Conservation (phyloP, 202 grass and related monocot species). For the Eragrostis tef region DNA sequence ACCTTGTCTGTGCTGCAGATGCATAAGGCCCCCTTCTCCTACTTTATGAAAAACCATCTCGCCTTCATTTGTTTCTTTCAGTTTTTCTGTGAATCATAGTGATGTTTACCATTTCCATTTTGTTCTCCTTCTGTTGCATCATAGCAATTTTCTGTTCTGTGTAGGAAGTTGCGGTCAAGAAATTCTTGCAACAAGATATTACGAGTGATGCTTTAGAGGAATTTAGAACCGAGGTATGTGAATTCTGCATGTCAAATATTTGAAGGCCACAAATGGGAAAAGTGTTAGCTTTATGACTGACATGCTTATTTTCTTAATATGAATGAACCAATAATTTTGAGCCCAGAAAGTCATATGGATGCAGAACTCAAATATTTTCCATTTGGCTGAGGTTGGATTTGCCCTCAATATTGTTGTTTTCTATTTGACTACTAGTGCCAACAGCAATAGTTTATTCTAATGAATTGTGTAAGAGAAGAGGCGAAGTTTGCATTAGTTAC, state of each 20-base stretch:
- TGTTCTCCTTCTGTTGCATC: conserved; percentile 31
- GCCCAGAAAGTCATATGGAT: conserved; percentile 7
- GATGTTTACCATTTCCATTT: neutral
- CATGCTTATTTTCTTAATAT: conserved; percentile 25
- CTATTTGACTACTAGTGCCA: neutral
- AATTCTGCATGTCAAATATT: conserved; percentile 31
- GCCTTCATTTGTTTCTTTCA: conserved; percentile 21
- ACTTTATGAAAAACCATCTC: neutral
- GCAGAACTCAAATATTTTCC: conserved; percentile 9
- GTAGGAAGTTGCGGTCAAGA: conserved; percentile 97
- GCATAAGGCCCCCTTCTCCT: neutral
- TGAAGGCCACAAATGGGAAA: conserved; percentile 1
- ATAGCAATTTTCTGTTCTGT: conserved; percentile 46
- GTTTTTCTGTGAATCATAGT: neutral
- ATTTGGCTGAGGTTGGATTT: conserved; percentile 43
- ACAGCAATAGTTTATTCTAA: neutral
- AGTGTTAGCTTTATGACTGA: conserved; percentile 23
- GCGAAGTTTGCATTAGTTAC: neutral
- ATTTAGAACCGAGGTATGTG: conserved; percentile 86
- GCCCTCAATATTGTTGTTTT: conserved; percentile 20
- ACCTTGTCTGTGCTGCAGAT: conserved; percentile 10
- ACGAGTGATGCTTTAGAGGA: conserved; percentile 95
- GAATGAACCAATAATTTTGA: conserved; percentile 34
- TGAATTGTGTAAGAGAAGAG: neutral
- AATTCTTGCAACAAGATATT: conserved; percentile 98